Base-by-base conservation (phyloP, 2,329 filamentous ascomycete genomes). In the Cladophialophora chaetospira region DNA sequence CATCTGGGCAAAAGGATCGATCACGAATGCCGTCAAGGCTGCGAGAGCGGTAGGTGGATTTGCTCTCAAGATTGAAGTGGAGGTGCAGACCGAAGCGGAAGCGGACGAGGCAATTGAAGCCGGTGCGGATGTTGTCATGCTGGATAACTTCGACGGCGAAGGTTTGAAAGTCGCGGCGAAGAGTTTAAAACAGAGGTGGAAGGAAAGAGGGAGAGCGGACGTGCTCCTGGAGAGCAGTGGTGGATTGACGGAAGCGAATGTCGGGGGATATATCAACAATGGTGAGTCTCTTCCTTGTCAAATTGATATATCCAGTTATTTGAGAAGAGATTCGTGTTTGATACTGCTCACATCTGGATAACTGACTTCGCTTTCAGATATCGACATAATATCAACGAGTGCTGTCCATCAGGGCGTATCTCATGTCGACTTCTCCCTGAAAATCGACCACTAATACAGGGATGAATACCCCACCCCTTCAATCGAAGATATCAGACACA, bases 351-450 rank as follows among this genome's bases (percentile, higher is more conserved):
- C n/a, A n/a, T 35, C 23, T n/a, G 42, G 13, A n/a, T 21, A 33
- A 40, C 1, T n/a, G 46, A 48, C 15, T 50, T 5, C n/a, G 5
- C 10, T 6, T 6, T 8, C 74, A 81, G 91, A 97, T 74, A 86
- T 99, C 65, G 94, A 99, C 73, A 92, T 99, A 65, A 86, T 97
- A 66, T 97, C 92, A 40, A 97, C 93, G 40, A 97, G 92, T 71
- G 93, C 89, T 50, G 97, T 99, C 69, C 94, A 99, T 69, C 94
- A 99, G 76, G 93, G 94, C 2, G 91, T 95, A 2, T 85, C 88
- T 26, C 91, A 97, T 71, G 86, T 99, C 43, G 94, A 99, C 73
- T 97, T 97, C 72, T 97, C 92, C 4, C 80, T 99, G 65, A 99
- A 99, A 79, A 92, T 99, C 88, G 80, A 72, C 87, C 92, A 65